These are phyloP conservation scores for Leccinum broughii DNA, from an alignment of 768 basidiomycete genomes.

Conservation along the genomic window DNA sequence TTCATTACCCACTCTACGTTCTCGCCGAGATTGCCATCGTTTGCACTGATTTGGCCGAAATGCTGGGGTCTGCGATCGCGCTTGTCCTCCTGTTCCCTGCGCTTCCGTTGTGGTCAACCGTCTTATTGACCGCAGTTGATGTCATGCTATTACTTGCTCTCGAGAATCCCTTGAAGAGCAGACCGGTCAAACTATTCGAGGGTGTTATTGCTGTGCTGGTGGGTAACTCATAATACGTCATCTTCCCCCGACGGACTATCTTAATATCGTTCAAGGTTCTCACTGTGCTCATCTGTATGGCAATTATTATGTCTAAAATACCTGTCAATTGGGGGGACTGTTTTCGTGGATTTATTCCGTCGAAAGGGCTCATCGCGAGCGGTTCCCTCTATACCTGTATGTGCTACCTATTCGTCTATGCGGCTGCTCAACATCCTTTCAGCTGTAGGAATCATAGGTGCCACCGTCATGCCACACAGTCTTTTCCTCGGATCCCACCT, in stretches of 20 bases:
- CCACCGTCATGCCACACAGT: conserved; percentile 93
- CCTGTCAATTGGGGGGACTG: conserved; percentile 69
- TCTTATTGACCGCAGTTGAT: conserved; percentile 67
- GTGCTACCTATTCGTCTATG: conserved; percentile 22
- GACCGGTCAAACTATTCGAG: conserved; percentile 71
- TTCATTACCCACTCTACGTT: conserved; percentile 64
- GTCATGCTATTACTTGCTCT: conserved; percentile 71
- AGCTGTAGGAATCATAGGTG: conserved; percentile 76
- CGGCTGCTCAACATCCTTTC: conserved; percentile 16
- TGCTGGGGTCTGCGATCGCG: conserved; percentile 81
- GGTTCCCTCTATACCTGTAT: conserved; percentile 67
- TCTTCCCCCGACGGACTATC: background rate
- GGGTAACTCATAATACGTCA: conserved; percentile 14
- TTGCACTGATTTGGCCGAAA: conserved; percentile 78
- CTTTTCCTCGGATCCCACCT: conserved; percentile 88
- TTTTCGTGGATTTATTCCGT: conserved; percentile 78
- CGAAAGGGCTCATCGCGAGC: conserved; percentile 55
- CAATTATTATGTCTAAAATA: conserved; percentile 71
- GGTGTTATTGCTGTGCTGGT: conserved; percentile 62
- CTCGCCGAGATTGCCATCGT: conserved; percentile 73
- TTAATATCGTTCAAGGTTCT: conserved; percentile 45
- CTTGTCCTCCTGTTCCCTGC: conserved; percentile 71
- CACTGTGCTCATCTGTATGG: conserved; percentile 76
- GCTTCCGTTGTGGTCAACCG: conserved; percentile 69
- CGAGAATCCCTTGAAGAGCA: conserved; percentile 65